Conservation (phyloP, 140 eudicot genomes). For the Senecio squalidus region DNA sequence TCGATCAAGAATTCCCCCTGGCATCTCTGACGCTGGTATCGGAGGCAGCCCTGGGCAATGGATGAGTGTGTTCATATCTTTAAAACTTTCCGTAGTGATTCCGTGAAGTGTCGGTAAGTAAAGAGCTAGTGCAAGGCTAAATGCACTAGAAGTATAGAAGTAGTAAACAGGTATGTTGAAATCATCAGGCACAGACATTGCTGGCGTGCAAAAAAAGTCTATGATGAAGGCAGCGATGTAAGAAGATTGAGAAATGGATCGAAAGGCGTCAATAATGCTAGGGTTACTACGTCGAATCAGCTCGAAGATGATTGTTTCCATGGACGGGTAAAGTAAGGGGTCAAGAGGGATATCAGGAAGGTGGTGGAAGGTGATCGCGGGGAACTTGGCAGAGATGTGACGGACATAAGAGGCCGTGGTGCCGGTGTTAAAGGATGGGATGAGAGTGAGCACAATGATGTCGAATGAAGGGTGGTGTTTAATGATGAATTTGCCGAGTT, state of each 20-base stretch:
- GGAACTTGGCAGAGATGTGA: slow-evolving; percentile 19
- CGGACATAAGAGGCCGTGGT: slow-evolving; percentile 22
- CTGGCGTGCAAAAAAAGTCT: slow-evolving; percentile 42
- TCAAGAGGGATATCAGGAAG: slow-evolving; percentile 20
- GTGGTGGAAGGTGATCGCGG: slow-evolving; percentile 33
- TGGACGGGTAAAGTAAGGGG: slow-evolving; percentile 2
- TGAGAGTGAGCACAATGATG: slow-evolving; percentile 26
- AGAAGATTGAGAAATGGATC: slow-evolving; percentile 17
- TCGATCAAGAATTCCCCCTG: not conserved
- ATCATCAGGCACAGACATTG: slow-evolving; percentile 22
- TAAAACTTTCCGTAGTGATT: not conserved
- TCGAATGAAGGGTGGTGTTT: slow-evolving; percentile 27
- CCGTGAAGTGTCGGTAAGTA: slow-evolving; percentile 22
- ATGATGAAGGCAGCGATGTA: slow-evolving; percentile 36
- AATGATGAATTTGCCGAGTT: slow-evolving; percentile 24
- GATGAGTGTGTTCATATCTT: slow-evolving; percentile 19
- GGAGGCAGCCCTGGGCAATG: slow-evolving; percentile 44
- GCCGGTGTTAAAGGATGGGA: no score
- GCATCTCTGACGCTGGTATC: slow-evolving; percentile 21
- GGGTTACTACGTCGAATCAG: slow-evolving; percentile 24
- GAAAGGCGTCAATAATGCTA: slow-evolving; percentile 20
- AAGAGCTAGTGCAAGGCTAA: slow-evolving; percentile 16
- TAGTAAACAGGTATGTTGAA: slow-evolving; percentile 44
- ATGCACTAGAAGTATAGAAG: slow-evolving; percentile 30
- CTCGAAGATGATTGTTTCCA: no score